Base-by-base conservation (phyloP, 2,329 filamentous ascomycete species). In the Davidsoniella virescens region DNA sequence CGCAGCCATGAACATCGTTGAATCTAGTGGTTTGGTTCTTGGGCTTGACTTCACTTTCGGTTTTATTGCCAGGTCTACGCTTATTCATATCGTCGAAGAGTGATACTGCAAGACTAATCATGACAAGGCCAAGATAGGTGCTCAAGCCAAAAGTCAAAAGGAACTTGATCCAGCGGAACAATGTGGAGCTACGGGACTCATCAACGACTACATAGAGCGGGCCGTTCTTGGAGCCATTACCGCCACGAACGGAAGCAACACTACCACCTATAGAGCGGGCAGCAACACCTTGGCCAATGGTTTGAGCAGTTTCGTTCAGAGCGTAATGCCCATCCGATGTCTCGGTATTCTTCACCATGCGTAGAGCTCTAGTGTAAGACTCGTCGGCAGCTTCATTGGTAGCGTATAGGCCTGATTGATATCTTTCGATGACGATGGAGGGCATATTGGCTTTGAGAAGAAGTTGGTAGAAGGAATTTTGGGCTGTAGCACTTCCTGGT, bases 191-290 rank as follows among this genome's bases (percentile, higher is more conserved):
- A 48, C 84, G 72, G 14, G 86, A 87, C 64, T 98, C 92, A 59
- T 96, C 88, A 5, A 98, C 87, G 10, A 96, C 84, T 40, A 98
- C 92, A 61, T 96, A 88, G 25, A 98, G 76, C n/a, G 90, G 90
- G 44, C 84, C 79, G 37, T 82, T 80, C 65, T 88, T 93, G 25
- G 73, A 75, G 33, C 87, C 87, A 45, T 76, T 78, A 38, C 80
- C 79, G 43, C 64, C 64, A 53, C 67, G 66, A 43, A 71, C 66
- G 18, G 71, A 64, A 7, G 79, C 74, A 53, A 84, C 67, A 60
- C 82, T 83, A 41, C 77, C 77, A 49, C 83, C 84, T 47, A 75
- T 72, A 47, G 74, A 73, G 47, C 78, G 77, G 47, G 85, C 84
- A 47, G 84, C 84, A 48, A 92, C 75, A 47, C 87, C 86, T 65